Percentiles rank a stretch among this genome's conserved stretches.
Conservation (phyloP, 179 eudicot genomes). For the Nepenthes alata region DNA sequence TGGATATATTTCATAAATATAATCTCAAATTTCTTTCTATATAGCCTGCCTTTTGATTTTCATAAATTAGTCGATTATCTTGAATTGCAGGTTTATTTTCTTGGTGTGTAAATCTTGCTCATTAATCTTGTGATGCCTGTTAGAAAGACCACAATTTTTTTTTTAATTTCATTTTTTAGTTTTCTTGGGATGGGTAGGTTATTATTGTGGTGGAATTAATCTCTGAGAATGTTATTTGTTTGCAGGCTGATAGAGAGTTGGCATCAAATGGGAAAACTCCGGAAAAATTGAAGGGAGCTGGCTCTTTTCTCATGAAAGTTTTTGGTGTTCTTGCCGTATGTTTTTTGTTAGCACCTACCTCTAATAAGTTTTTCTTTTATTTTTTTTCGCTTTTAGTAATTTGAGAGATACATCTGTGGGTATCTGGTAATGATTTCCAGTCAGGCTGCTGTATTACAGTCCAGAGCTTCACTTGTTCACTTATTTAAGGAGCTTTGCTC, state of each 20-base stretch:
- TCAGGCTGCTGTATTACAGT: background rate
- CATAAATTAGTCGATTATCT: background rate
- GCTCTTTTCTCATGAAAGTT: constrained; percentile 94
- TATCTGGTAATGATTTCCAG: background rate
- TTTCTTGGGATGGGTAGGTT: background rate
- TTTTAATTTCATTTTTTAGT: no score
- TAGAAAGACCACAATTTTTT: no score
- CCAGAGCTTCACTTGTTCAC: no score
- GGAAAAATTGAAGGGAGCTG: constrained; percentile 92
- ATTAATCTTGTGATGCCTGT: no score
- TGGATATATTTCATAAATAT: no score
- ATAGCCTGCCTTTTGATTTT: background rate
- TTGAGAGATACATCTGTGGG: background rate
- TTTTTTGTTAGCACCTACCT: constrained; percentile 3
- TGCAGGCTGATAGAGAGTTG: constrained; percentile 92
- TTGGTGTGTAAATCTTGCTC: no score
- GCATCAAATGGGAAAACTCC: constrained; percentile 71
- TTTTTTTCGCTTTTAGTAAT: background rate
- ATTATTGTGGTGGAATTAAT: background rate
- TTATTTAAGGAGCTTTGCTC: no score
- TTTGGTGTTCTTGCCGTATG: constrained; percentile 92
- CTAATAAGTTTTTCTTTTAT: background rate
- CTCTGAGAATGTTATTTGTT: background rate
- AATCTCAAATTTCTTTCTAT: no score
- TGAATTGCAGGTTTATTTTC: no score